A percentile compares a stretch with the other conserved stretches of the same genome.
Conservation (phyloP, 805 yeast species). For the Candida koratica region DNA sequence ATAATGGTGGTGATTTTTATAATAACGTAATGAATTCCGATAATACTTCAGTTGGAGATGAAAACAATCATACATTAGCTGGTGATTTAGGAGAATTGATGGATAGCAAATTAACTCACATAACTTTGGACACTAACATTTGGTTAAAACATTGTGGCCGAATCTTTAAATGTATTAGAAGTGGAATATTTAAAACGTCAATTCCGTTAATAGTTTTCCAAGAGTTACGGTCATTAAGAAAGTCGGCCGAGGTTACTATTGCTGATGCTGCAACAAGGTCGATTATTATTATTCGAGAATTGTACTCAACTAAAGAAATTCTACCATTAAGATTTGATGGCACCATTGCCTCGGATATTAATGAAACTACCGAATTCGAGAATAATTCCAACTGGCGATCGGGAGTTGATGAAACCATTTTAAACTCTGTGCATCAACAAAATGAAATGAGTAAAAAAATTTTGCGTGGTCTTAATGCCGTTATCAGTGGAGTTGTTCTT, state of each 20-base stretch:
- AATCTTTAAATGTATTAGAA: conserved; percentile 62
- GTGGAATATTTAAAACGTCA: conserved; percentile 54
- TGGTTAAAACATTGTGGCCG: conserved; percentile 82
- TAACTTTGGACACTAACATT: conserved; percentile 71
- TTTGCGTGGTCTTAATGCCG: conserved; percentile 38
- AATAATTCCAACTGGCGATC: conserved; percentile 69
- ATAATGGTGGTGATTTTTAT: conserved; percentile 21
- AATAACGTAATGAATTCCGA: conserved; percentile 22
- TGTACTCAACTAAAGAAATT: conserved; percentile 52
- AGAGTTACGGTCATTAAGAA: conserved; percentile 66
- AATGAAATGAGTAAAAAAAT: conserved; percentile 38
- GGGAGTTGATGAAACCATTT: conserved; percentile 66
- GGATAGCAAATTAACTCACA: conserved; percentile 53
- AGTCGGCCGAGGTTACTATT: conserved; percentile 67
- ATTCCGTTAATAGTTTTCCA: conserved; percentile 76
- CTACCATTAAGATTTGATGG: conserved; percentile 68
- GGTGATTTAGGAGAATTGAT: conserved; percentile 57
- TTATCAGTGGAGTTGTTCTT: conserved; percentile 16
- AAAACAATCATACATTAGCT: conserved; percentile 17
- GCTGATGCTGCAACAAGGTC: conserved; percentile 81
- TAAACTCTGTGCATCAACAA: conserved; percentile 45
- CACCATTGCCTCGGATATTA: conserved; percentile 59
- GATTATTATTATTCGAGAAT: conserved; percentile 66
- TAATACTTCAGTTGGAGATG: conserved; percentile 14
- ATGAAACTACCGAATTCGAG: conserved; percentile 72